These are phyloP conservation scores for Millerago galiae DNA, from an alignment of 805 yeast genomes.

Conservation along the genomic window DNA sequence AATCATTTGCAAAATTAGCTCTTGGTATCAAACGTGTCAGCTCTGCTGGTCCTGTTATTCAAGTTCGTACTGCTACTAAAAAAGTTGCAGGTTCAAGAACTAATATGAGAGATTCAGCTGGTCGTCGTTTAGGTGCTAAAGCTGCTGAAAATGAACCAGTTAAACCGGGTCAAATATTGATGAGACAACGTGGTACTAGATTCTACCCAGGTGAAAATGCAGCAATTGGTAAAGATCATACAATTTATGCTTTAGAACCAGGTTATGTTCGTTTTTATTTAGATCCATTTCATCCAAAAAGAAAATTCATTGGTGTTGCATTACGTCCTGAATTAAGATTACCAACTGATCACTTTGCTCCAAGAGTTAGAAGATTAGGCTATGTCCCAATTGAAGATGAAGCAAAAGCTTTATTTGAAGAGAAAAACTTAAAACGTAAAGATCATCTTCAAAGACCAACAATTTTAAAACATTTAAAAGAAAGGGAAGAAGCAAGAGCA, in stretches of 20 bases:
- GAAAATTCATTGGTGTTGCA: conserved; percentile 87
- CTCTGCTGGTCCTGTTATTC: conserved; percentile 8
- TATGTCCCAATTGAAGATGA: conserved; percentile 45
- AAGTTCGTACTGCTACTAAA: conserved; percentile 85
- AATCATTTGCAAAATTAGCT: conserved; percentile 12
- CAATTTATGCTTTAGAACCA: conserved; percentile 85
- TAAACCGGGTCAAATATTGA: conserved; percentile 75
- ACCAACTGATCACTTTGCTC: conserved; percentile 90
- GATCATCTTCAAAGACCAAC: conserved; percentile 51
- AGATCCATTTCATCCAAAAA: conserved; percentile 94
- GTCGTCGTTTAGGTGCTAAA: conserved; percentile 90
- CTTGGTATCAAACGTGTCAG: conserved; percentile 2
- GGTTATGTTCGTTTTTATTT: conserved; percentile 87
- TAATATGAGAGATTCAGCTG: conserved; percentile 89
- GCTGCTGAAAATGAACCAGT: conserved; percentile 71
- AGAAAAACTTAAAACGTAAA: conserved; percentile 57
- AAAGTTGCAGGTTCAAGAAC: conserved; percentile 94
- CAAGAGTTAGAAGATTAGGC: conserved; percentile 82
- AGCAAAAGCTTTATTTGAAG: conserved; percentile 50
- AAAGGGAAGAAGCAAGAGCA: conserved; percentile 36
- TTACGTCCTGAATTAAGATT: conserved; percentile 53
- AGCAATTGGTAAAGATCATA: conserved; percentile 88
- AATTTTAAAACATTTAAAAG: conserved; percentile 34
- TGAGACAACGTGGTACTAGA: conserved; percentile 93
- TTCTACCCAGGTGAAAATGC: conserved; percentile 93